Evolutionary conservation across 2,329 filamentous ascomycete genomes (phyloP).

Genomic region (Fusarium mangiferae): DNA sequence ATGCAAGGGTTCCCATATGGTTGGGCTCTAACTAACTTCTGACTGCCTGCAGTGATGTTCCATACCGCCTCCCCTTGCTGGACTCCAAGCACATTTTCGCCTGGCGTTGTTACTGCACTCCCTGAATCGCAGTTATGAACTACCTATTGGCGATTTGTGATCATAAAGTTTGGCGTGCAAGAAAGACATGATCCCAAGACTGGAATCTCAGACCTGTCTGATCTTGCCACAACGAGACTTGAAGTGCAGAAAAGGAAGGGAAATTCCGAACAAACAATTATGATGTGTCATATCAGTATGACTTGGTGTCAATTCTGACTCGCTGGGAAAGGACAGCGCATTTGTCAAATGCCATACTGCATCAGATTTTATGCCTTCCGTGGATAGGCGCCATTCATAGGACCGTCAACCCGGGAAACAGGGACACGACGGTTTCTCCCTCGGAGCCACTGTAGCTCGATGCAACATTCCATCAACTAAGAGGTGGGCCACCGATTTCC

Average conservation of each 20-base stretch:
- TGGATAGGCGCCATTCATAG: slow-evolving; percentile 3
- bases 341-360: background rate
- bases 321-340: slow-evolving; percentile 2
- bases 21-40: slow-evolving; percentile 19
- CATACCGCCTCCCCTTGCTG: slow-evolving; percentile 7
- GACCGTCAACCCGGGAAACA: slow-evolving; percentile 17
- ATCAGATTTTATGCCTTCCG: slow-evolving; percentile 1
- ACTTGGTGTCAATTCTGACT: background rate
- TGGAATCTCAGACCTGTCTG: slow-evolving; percentile 10
- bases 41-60: background rate
- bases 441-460: slow-evolving; percentile 21
- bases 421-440: background rate
- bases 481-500: slow-evolving; percentile 10
- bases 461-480: slow-evolving; percentile 38
- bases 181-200: background rate
- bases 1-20: slow-evolving; percentile 17
- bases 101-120: slow-evolving; percentile 1
- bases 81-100: background rate
- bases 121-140: background rate
- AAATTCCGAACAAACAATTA: background rate
- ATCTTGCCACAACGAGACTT: background rate
- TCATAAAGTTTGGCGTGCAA: background rate
- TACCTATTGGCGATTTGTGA: background rate
- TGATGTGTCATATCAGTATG: slow-evolving; percentile 1
- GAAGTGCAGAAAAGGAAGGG: background rate